Evolutionary conservation across 768 basidiomycete genomes (phyloP).

Genomic region (Chalciporus pseudorubinellus): DNA sequence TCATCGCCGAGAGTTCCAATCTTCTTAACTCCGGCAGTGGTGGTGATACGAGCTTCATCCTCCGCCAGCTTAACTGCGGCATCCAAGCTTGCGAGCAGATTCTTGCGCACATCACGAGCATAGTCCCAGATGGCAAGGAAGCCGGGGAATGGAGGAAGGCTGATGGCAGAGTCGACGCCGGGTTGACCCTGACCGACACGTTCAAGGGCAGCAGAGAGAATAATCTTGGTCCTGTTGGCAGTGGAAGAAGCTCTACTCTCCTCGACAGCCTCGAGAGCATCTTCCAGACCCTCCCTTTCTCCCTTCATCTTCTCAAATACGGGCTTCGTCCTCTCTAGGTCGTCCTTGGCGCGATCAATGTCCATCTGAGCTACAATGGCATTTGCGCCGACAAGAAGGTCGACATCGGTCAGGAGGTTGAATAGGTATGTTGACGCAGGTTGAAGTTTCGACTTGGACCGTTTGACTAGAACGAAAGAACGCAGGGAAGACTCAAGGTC

Average conservation of each 20-base stretch:
- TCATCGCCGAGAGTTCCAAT: constrained; percentile 69
- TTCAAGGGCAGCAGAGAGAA: constrained; percentile 69
- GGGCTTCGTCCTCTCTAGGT: constrained; percentile 69
- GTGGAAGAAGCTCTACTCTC: constrained; percentile 65
- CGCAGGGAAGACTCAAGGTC: constrained; percentile 87
- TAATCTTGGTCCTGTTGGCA: constrained; percentile 49
- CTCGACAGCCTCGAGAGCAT: constrained; percentile 74
- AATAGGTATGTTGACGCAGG: constrained; percentile 90
- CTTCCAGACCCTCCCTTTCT: constrained; percentile 72
- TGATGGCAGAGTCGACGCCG: constrained; percentile 49
- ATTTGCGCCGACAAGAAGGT: constrained; percentile 83
- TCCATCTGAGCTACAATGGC: constrained; percentile 82
- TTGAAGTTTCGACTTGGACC: constrained; percentile 92
- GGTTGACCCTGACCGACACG: constrained; percentile 74
- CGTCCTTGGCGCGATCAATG: constrained; percentile 64
- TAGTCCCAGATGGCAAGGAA: constrained; percentile 84
- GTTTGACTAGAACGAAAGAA: constrained; percentile 93
- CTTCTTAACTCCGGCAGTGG: constrained; percentile 60
- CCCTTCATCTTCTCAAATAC: constrained; percentile 85
- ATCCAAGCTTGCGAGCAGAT: constrained; percentile 80
- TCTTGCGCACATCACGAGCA: constrained; percentile 71
- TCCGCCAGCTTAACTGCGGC: constrained; percentile 76
- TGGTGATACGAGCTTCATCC: constrained; percentile 72
- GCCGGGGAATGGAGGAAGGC: constrained; percentile 81
- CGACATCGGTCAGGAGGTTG: constrained; percentile 87